Percentiles rank a stretch among this genome's conserved stretches.
phyloP scores from a whole-genome alignment of 2,329 filamentous ascomycete species.

The Claviceps maximensis region DNA sequence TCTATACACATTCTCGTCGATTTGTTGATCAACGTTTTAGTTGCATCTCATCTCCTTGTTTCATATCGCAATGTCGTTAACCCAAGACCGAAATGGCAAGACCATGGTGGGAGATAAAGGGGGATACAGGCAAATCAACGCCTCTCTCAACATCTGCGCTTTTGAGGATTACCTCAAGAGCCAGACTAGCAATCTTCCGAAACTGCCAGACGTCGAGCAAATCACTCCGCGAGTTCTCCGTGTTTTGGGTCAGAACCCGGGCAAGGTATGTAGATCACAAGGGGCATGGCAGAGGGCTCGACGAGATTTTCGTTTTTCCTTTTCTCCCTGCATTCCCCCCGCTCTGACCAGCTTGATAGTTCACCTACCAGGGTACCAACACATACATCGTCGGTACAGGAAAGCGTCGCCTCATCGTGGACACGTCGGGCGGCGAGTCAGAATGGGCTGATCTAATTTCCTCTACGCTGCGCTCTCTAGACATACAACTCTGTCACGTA shows the following conservation, averaged over 20 bases:
- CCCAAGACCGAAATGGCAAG: not conserved
- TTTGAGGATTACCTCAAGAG: conserved; percentile 33
- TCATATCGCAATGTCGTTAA: not conserved
- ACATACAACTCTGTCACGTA: conserved; percentile 20
- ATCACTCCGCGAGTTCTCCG: conserved; percentile 28
- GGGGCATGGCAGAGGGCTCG: too few species aligned
- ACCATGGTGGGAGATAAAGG: conserved; percentile 9
- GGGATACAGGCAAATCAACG: conserved; percentile 33
- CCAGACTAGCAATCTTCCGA: conserved; percentile 23
- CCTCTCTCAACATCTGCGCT: conserved; percentile 29
- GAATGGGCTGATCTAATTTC: conserved; percentile 36
- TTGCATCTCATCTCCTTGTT: not conserved
- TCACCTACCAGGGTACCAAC: conserved; percentile 51
- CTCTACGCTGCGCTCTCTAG: conserved; percentile 8
- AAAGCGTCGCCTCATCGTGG: conserved; percentile 48
- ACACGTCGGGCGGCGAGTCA: conserved; percentile 56
- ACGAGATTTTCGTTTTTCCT: too few species aligned
- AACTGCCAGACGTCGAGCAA: conserved; percentile 25
- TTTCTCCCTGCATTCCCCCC: too few species aligned
- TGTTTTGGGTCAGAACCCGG: conserved; percentile 29
- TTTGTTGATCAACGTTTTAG: too few species aligned
- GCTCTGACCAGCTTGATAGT: conserved; percentile 23
- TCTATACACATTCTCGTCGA: too few species aligned
- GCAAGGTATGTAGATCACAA: conserved; percentile 19
- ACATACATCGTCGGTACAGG: conserved; percentile 64